Evolutionary conservation across 345 rosid species (phyloP).

Genomic region (Populus euphratica): DNA sequence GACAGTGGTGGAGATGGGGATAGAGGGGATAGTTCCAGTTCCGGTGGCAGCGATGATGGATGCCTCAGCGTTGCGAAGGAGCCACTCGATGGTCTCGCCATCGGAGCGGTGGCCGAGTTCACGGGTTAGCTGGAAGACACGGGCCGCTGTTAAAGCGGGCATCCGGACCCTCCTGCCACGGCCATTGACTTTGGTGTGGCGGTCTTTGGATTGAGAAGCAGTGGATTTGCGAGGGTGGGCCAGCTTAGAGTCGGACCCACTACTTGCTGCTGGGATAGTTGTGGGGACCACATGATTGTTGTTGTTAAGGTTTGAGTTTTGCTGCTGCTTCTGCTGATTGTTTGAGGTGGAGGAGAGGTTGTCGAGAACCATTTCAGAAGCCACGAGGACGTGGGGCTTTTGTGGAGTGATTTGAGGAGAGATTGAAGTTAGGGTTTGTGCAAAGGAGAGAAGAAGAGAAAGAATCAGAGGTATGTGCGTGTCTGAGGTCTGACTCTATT

Average conservation of each 20-base stretch:
- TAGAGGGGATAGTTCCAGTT: constrained; percentile 45
- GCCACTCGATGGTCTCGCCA: constrained; percentile 69
- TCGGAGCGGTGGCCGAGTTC: constrained; percentile 71
- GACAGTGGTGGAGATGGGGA: constrained; percentile 29
- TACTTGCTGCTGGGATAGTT: constrained; percentile 10
- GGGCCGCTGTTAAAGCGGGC: constrained; percentile 65
- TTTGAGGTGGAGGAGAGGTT: not conserved
- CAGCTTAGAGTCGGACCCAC: constrained; percentile 1
- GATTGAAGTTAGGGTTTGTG: constrained; percentile 14
- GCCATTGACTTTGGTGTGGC: constrained; percentile 71
- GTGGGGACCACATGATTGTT: constrained; percentile 10
- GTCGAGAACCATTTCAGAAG: constrained; percentile 8
- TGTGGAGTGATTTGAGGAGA: not conserved
- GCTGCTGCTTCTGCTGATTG: not conserved
- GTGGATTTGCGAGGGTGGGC: constrained; percentile 20
- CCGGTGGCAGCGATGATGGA: constrained; percentile 59
- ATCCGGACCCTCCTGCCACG: constrained; percentile 69
- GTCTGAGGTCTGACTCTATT: constrained; percentile 11
- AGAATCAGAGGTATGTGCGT: not conserved
- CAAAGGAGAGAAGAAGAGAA: not conserved
- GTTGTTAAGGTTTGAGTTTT: constrained; percentile 17
- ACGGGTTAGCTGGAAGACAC: constrained; percentile 70
- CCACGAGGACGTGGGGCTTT: constrained; percentile 1
- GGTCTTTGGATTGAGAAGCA: constrained; percentile 39
- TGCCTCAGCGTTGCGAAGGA: constrained; percentile 58